Base-by-base conservation (phyloP, 2,329 filamentous ascomycete genomes). In the Xylaria sp. region DNA sequence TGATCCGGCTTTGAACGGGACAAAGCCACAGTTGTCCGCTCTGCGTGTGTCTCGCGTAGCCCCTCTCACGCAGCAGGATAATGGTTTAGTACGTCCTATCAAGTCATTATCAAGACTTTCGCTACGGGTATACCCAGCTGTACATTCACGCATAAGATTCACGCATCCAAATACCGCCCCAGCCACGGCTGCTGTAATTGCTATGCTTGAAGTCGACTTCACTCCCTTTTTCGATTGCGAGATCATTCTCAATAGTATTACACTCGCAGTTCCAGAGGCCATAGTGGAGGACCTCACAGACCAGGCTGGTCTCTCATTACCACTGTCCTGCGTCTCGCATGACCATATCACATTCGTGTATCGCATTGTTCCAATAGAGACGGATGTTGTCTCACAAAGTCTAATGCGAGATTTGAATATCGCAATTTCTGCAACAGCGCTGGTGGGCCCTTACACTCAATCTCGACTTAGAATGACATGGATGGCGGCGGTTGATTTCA, bases 341-440 rank as follows among this genome's bases (percentile, higher is more conserved):
- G 91, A 94, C 71, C 90, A 93, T 73, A 78, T 92, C 63, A 90
- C 89, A 1, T 87, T 92, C 68, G 79, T 93, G 54, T 94, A 92
- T 77, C 85, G 85, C 54, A 83, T 92, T 60, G 77, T 78, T 10
- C 85, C 86, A 1, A 77, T 78, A 37, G 78, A 81, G 49, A 76
- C 76, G n/a, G 81, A 84, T 57, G 68, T 75, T 52, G 71, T 74
- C 46, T 75, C 73, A 71, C 85, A 78, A 71, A 81, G 77, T 71
- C 78, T 77, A 47, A 78, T 79, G 62, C 81, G 80, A 60, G 83
- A 80, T 63, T 81, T 91, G 10, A 79, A 83, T 57, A 85, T 91
- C 64, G 77, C 81, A 48, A 85, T 92, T 62, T 78, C 81, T 21
- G 87, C 85, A n/a, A 82, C 79, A 15, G 85, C 85, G 4, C 79